Percentiles rank a stretch among this genome's conserved stretches.
These are phyloP conservation scores for Trichoderma orchidacearum DNA, from an alignment of 495 filamentous ascomycete genomes.

Conservation along the genomic window DNA sequence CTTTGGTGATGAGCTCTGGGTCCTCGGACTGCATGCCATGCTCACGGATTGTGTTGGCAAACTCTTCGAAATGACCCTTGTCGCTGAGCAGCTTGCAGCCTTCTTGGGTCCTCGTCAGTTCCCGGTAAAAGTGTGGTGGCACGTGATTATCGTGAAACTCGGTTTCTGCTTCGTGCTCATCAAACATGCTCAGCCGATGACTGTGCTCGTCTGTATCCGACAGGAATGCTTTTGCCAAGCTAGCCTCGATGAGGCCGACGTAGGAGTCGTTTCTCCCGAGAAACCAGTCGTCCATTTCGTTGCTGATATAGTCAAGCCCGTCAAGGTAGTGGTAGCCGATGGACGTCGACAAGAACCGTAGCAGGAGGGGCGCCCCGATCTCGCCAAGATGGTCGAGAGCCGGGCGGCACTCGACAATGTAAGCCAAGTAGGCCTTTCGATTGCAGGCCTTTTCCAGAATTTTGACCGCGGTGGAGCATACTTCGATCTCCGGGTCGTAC, in stretches of 20 bases:
- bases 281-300: constrained; percentile 99
- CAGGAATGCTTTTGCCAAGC: constrained; percentile 75
- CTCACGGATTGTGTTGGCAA: constrained; percentile 75
- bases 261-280: constrained; percentile 89
- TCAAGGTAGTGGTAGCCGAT: constrained; percentile 96
- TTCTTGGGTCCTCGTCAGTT: constrained; percentile 82
- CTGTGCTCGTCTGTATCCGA: constrained; percentile 44
- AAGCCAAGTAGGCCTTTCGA: constrained; percentile 74
- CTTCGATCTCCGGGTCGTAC: constrained; percentile 92
- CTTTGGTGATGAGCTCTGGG: constrained; percentile 74
- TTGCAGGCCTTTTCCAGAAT: constrained; percentile 97
- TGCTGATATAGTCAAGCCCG: constrained; percentile 92
- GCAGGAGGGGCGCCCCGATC: constrained; percentile 84
- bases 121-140: constrained; percentile 93
- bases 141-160: constrained; percentile 41
- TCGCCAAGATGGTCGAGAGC: constrained; percentile 92
- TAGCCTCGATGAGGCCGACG: constrained; percentile 88
- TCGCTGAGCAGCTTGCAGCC: constrained; percentile 80
- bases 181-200: constrained; percentile 37
- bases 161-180: constrained; percentile 34
- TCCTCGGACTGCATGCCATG: constrained; percentile 74
- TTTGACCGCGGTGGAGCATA: constrained; percentile 90
- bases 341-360: constrained; percentile 88
- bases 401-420: constrained; percentile 91
- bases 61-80: constrained; percentile 92